Base-by-base conservation (phyloP, 1,139 yeast genomes). In the Saccharomyces hybrid region DNA sequence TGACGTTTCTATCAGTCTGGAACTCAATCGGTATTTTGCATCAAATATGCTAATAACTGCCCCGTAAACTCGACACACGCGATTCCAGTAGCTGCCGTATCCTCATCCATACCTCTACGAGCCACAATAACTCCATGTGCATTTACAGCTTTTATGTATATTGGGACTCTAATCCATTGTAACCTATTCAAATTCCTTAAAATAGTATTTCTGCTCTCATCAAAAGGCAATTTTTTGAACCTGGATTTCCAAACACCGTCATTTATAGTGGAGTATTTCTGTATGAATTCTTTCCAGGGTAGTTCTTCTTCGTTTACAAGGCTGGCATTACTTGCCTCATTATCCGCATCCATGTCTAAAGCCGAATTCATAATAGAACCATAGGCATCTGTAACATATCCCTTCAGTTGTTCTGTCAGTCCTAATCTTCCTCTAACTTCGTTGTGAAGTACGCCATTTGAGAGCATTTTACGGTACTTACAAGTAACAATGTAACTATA, bases 41-140 rank as follows among this genome's bases (percentile, higher is more conserved):
- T 42, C 49, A 63, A 53, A 54, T 62, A 56, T 31, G 57, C 54
- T 6, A 60, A 56, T 48, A 68, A 52, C 44, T 64, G 63, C 6
- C 67, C 63, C 1, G 63, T 61, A 48, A 68, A 65, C 54, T 63
- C 64, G 13, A 67, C 60, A n/a, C 68, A 58, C 1, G 70, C 68
- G 3, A 61, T 52, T 47, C 67, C 62, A 7, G 65, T 61, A n/a
- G 63, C 57, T 2, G 63, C 53, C 1, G 67, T 59, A 1, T 57
- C 70, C 27, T 66, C 63, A 41, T 59, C 50, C 1, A 82, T 73
- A 0, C 90, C 90, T 55, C 84, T 74, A 58, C 95, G 74, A 11
- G 88, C 86, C 26, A 84, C 83, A 47, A 86, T 82, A 0, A 85
- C 84, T 62, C 83, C 89, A 63, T 86, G 95, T 0, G 93, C 81